phyloP scores from a whole-genome alignment of 1,139 yeast genomes.

The Suhomyces kunorum region DNA sequence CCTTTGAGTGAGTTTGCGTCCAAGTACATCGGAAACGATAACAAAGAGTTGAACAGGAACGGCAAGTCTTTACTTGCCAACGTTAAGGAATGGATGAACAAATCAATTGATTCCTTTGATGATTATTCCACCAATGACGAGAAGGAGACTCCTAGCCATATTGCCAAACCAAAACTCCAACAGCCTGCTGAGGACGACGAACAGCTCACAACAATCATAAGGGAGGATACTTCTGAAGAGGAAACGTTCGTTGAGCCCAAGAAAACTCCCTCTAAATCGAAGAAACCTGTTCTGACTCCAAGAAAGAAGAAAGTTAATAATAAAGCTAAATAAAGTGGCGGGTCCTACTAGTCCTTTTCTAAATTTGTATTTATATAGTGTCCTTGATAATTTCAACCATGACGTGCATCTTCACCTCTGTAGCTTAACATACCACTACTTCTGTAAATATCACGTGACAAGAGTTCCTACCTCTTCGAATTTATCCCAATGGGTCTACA shows the following conservation, averaged over 20 bases:
- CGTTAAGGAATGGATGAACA: constrained; percentile 66
- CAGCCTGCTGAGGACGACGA: constrained; percentile 8
- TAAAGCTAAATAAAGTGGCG: background rate
- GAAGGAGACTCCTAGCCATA: constrained; percentile 13
- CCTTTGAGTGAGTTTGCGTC: constrained; percentile 65
- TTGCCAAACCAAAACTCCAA: constrained; percentile 8
- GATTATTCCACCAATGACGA: constrained; percentile 17
- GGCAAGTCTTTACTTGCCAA: constrained; percentile 55
- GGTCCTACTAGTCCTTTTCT: constrained; percentile 4
- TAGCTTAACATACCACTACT: too few species aligned
- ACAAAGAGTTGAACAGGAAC: constrained; percentile 40
- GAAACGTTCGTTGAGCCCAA: too few species aligned
- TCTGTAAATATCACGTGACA: too few species aligned
- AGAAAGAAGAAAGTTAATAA: background rate
- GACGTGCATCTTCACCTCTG: too few species aligned
- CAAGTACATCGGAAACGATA: constrained; percentile 57
- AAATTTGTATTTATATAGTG: constrained; percentile 1
- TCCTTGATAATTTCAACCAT: background rate
- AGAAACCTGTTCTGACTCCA: background rate
- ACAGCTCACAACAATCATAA: background rate
- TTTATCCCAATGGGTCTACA: too few species aligned
- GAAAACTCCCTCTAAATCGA: background rate
- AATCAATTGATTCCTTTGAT: constrained; percentile 28
- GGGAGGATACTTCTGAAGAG: too few species aligned
- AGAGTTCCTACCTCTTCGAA: too few species aligned